Conservation (phyloP, 208 protist genomes). For the Leishmania martiniquensis region DNA sequence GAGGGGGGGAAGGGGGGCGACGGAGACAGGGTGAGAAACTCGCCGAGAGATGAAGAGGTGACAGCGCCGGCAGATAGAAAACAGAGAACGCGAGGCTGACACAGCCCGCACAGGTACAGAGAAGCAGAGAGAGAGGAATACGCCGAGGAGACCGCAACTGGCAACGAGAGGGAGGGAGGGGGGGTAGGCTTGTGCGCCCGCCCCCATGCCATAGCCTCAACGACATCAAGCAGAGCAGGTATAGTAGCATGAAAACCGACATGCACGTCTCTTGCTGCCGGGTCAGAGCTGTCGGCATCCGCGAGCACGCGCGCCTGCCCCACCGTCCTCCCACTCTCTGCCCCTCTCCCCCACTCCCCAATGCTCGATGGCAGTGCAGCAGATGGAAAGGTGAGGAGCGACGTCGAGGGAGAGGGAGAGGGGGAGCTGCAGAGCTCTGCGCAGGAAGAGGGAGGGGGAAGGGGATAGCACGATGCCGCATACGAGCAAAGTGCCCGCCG, state of each 20-base stretch:
- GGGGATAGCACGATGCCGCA: background rate
- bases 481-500: background rate
- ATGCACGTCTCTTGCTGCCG: background rate
- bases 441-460: too few species aligned
- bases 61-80: background rate
- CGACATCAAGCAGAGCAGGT: background rate
- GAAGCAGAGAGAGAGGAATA: background rate
- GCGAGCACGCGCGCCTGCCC: background rate
- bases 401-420: background rate
- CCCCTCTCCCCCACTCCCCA: background rate
- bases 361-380: background rate
- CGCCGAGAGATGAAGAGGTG: background rate
- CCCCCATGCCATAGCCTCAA: background rate
- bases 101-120: background rate
- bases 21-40: too few species aligned
- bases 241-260: background rate
- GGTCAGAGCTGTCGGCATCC: background rate
- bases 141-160: background rate
- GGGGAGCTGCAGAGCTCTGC: background rate
- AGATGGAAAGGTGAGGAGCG: background rate
- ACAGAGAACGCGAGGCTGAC: background rate
- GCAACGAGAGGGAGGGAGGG: background rate
- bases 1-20: too few species aligned
- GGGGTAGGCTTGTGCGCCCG: background rate
- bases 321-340: background rate